phyloP scores from a whole-genome alignment of 169 alveolate species.

The Plasmodium cynomolgi region DNA sequence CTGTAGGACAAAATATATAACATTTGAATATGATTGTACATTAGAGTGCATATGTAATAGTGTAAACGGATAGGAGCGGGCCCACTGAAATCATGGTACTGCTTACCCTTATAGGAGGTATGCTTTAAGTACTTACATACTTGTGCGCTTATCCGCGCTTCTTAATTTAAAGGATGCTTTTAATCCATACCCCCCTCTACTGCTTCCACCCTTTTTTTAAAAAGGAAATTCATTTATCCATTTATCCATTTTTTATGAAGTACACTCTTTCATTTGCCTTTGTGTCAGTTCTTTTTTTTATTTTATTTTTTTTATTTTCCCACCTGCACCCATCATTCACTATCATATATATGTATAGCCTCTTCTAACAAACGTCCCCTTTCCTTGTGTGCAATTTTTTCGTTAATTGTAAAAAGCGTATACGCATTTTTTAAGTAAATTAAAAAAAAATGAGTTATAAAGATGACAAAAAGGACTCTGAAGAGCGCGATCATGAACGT shows the following conservation, averaged over 20 bases:
- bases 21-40: not conserved
- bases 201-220: not conserved
- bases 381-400: slow-evolving; percentile 7
- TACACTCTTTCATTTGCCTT: not conserved
- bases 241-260: not conserved
- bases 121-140: not conserved
- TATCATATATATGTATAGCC: not conserved
- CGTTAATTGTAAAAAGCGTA: not conserved
- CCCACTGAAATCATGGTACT: not conserved
- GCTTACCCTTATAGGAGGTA: not conserved
- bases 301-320: not conserved
- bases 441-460: slow-evolving; percentile 48
- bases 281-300: not conserved
- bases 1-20: not conserved
- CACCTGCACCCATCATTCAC: not conserved
- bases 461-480: slow-evolving; percentile 54
- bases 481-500: slow-evolving; percentile 15
- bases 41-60: not conserved
- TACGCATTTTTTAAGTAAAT: slow-evolving; percentile 8
- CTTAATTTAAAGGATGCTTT: not conserved
- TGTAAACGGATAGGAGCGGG: not conserved
- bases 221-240: not conserved
- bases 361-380: not conserved
- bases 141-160: not conserved
- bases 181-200: not conserved